Evolutionary conservation across 768 basidiomycete genomes (phyloP).

Genomic region (Amanita rubescens): DNA sequence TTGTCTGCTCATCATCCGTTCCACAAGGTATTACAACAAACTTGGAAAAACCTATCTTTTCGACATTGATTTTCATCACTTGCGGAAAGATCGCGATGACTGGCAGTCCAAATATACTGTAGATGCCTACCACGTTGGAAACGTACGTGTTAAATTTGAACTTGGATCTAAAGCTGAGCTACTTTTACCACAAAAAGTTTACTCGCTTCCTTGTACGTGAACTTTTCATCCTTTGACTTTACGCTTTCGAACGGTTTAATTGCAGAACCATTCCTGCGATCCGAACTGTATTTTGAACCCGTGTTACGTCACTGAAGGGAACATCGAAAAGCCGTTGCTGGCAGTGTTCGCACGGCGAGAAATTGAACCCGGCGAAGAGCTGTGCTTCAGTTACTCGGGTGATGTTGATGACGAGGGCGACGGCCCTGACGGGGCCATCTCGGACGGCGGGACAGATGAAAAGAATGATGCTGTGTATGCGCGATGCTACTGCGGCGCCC

Average conservation of each 20-base stretch:
- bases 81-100: conserved; percentile 31
- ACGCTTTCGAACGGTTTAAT: background rate
- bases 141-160: conserved; percentile 40
- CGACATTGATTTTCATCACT: conserved; percentile 70
- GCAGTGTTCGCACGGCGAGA: conserved; percentile 60
- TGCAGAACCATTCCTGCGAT: conserved; percentile 86
- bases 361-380: conserved; percentile 58
- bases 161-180: background rate
- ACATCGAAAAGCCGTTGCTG: conserved; percentile 61
- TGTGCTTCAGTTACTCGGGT: conserved; percentile 76
- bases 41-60: conserved; percentile 77
- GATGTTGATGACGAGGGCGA: conserved; percentile 7
- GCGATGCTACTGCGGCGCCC: conserved; percentile 43
- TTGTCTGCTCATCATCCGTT: conserved; percentile 5
- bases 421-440: background rate
- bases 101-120: conserved; percentile 48
- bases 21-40: conserved; percentile 58
- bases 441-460: conserved; percentile 5
- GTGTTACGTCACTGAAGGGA: conserved; percentile 72
- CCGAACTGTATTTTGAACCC: conserved; percentile 73
- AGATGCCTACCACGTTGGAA: conserved; percentile 85
- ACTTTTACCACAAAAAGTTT: conserved; percentile 45
- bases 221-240: background rate
- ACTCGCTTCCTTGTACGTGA: conserved; percentile 77
- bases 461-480: conserved; percentile 38